These are phyloP conservation scores for Xylariales sp. DNA, from an alignment of 2,329 filamentous ascomycete species.

Conservation along the genomic window DNA sequence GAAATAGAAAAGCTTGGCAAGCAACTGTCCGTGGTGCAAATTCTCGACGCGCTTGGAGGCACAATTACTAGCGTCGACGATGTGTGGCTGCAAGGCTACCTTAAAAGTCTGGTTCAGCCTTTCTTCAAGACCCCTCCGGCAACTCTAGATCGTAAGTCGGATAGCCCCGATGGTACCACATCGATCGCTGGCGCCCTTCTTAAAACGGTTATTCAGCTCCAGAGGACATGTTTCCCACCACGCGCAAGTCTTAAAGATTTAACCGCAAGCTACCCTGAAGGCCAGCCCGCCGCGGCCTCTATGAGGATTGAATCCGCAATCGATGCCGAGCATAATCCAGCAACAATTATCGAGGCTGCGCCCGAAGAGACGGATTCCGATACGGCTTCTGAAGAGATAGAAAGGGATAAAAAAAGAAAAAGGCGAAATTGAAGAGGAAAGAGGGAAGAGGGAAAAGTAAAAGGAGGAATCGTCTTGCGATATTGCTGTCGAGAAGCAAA, in stretches of 20 bases:
- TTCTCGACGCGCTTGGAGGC: constrained; percentile 34
- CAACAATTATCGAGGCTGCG: background rate
- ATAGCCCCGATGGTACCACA: constrained; percentile 9
- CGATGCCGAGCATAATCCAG: background rate
- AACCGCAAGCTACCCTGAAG: background rate
- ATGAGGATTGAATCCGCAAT: background rate
- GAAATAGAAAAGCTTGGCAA: constrained; percentile 40
- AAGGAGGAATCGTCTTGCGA: background rate
- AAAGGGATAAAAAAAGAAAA: background rate
- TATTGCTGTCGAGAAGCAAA: background rate
- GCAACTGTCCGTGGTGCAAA: constrained; percentile 25
- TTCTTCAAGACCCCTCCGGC: constrained; percentile 24
- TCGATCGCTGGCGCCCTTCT: constrained; percentile 28
- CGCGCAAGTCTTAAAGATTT: background rate
- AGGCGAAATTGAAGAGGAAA: background rate
- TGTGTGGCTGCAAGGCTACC: constrained; percentile 37
- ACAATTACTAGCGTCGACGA: constrained; percentile 28
- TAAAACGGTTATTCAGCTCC: constrained; percentile 29
- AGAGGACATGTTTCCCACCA: constrained; percentile 6
- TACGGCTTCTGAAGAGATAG: background rate
- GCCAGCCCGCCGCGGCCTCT: constrained; percentile 5
- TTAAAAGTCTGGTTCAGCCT: constrained; percentile 33
- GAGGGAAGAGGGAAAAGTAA: background rate
- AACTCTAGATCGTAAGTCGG: constrained; percentile 4
- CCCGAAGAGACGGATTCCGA: background rate